These are phyloP conservation scores for Schizonepeta tenuifolia DNA, from an alignment of 257 asterid genomes.

Conservation along the genomic window DNA sequence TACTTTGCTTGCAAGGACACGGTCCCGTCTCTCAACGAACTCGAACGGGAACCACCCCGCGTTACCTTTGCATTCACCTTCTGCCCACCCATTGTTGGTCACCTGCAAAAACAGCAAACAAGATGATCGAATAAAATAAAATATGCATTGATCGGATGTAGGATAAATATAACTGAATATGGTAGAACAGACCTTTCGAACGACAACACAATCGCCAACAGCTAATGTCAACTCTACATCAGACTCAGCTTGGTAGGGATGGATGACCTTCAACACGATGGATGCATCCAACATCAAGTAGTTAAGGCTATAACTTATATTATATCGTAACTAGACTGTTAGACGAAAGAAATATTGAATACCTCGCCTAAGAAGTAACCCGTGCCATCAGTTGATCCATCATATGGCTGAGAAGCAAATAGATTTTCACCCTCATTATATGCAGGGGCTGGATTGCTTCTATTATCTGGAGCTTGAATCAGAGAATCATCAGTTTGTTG, in stretches of 20 bases:
- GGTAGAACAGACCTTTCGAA: conserved; percentile 56
- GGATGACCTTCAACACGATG: conserved; percentile 54
- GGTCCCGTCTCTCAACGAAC: conserved; percentile 68
- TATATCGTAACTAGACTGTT: background rate
- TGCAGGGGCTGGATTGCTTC: conserved; percentile 44
- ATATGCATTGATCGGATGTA: background rate
- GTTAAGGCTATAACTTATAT: conserved; percentile 7
- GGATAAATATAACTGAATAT: background rate
- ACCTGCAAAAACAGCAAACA: conserved; percentile 46
- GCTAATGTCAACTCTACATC: conserved; percentile 65
- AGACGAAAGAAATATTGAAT: background rate
- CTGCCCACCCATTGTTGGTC: conserved; percentile 75
- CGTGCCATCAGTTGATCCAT: conserved; percentile 49
- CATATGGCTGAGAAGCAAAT: conserved; percentile 42
- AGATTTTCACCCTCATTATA: conserved; percentile 41
- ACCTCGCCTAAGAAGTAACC: conserved; percentile 82
- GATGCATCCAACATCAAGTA: conserved; percentile 6
- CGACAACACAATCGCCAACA: conserved; percentile 70
- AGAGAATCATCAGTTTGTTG: conserved; percentile 50
- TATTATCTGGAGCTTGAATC: conserved; percentile 34
- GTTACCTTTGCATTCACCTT: conserved; percentile 80
- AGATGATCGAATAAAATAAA: background rate
- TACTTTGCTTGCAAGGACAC: conserved; percentile 73
- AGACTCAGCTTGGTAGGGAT: conserved; percentile 71
- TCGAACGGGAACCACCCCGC: conserved; percentile 78